phyloP scores from a whole-genome alignment of 192 early-diverging fungal species.

The Physocladia obscura region DNA sequence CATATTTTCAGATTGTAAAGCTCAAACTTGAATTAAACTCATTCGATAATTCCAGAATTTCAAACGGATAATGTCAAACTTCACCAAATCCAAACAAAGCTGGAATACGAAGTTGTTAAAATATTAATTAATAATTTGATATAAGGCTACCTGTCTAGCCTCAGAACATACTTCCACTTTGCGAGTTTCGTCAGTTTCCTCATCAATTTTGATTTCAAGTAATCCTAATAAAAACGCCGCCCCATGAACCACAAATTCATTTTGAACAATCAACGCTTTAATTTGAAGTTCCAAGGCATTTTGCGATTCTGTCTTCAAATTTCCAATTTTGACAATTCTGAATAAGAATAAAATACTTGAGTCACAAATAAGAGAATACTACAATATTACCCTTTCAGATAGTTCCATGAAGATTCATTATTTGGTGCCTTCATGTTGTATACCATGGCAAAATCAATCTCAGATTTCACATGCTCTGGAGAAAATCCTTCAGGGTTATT shows the following conservation, averaged over 20 bases:
- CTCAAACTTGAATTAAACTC: no score
- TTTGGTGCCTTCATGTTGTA: slow-evolving; percentile 80
- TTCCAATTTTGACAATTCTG: slow-evolving; percentile 11
- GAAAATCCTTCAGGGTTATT: slow-evolving; percentile 38
- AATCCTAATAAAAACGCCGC: slow-evolving; percentile 14
- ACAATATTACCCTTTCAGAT: slow-evolving; percentile 69
- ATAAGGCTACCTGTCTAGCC: slow-evolving; percentile 2
- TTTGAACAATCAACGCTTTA: neutral
- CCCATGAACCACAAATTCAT: slow-evolving; percentile 15
- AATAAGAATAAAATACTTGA: neutral
- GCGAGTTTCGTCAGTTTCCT: neutral
- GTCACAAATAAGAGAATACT: neutral
- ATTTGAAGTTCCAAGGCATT: neutral
- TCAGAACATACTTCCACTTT: neutral
- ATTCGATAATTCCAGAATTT: slow-evolving; percentile 29
- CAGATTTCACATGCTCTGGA: slow-evolving; percentile 50
- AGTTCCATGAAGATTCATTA: slow-evolving; percentile 93
- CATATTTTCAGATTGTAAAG: no score
- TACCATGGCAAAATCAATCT: slow-evolving; percentile 64
- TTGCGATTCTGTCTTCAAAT: neutral
- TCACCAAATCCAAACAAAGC: slow-evolving; percentile 21
- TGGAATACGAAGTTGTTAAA: neutral
- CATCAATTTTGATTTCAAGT: neutral
- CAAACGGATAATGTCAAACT: slow-evolving; percentile 18
- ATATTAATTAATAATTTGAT: neutral